phyloP scores from a whole-genome alignment of 2,329 filamentous ascomycete genomes.

The Chaetomium globosum region DNA sequence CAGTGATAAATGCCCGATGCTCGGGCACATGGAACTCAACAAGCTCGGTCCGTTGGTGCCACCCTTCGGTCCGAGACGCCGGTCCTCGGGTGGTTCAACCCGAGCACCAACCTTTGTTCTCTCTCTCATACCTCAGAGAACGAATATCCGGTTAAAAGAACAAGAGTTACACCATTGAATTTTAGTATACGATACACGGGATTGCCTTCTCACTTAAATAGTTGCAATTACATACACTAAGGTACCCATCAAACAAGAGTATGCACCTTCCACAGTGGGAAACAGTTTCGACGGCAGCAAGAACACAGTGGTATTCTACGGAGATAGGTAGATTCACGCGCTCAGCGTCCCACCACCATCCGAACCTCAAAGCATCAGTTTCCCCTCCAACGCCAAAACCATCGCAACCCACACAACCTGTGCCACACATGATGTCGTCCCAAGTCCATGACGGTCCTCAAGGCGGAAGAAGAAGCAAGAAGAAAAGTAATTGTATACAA shows the following conservation, averaged over 20 bases:
- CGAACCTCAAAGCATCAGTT: neutral
- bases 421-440: neutral
- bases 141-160: neutral
- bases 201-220: neutral
- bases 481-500: conserved; percentile 13
- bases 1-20: too few relatives aligned
- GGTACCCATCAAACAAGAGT: neutral
- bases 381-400: neutral
- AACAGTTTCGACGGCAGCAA: neutral
- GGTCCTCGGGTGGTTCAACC: neutral
- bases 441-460: neutral
- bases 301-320: neutral
- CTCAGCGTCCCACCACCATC: neutral
- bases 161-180: too few relatives aligned
- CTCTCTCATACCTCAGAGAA: neutral
- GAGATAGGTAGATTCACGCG: neutral
- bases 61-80: neutral
- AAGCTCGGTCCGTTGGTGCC: neutral
- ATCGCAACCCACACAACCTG: neutral
- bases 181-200: neutral
- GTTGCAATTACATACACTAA: neutral
- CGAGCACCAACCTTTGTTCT: neutral
- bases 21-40: too few relatives aligned
- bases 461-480: neutral
- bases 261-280: neutral